Evolutionary conservation across 352 stramenopile species (phyloP), one percentile per base, ranked within the genome.

Genomic region (Phytophthora aleatoria): DNA sequence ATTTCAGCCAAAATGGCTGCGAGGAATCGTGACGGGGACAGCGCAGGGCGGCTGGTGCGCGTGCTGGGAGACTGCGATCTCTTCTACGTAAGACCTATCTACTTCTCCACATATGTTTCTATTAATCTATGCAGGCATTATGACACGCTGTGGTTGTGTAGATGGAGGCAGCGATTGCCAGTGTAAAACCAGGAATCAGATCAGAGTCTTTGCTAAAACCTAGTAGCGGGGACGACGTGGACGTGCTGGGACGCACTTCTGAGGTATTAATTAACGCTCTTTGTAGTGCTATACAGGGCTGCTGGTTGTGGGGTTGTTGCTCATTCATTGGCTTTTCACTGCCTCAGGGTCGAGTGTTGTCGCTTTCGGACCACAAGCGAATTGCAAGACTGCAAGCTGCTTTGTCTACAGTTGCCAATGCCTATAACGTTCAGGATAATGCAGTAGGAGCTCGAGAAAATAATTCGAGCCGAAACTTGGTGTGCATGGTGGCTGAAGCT

Each of bases 321-420:
- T 64, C 27, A 57, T 50, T 59, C 28, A 39, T 38, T 48, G 36
- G 3, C 15, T 27, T 27, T 56, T 50, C 20, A 53, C 38, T 57
- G 15, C 30, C 9, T 6, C 26, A 73, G 45, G 60, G 68, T 20
- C 71, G 66, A 47, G 61, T 81, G 11, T 39, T 85, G 52, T 71
- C 66, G 6, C 57, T 85, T 48, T 59, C 64, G 38, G 85, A 93
- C 54, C 82, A 93, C 70, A 87, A 85, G 47, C 66, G 64, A 11
- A 85, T 93, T 66, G 74, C 79, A 39, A 77, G 76, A 57, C 26
- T 91, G 13, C 72, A 83, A 52, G 60, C 42, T 6, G 71, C 82
- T 47, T 71, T 85, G 61, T 54, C 12, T 42, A 50, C 48, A 12
- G 39, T 81, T 31, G 57, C 12, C 0, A 56, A 67, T 16, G 67